A percentile compares a stretch with the other conserved stretches of the same genome.
Conservation (phyloP, 306 rosid species). For the Malus orientalis region DNA sequence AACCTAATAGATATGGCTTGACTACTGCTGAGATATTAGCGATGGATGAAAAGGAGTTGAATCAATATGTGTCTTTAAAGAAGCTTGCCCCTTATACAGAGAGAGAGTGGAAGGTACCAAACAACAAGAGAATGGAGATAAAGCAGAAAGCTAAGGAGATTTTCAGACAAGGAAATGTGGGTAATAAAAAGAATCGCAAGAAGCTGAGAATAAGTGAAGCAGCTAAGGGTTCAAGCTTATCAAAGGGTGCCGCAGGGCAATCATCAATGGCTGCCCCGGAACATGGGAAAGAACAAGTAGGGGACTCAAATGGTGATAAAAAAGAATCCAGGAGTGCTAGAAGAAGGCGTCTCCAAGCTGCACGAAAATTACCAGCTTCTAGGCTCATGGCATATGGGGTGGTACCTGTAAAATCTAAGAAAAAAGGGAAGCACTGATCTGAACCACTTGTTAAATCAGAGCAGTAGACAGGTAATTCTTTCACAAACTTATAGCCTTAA, state of each 20-base stretch:
- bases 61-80: conserved; percentile 69
- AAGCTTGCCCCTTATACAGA: conserved; percentile 79
- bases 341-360: conserved; percentile 38
- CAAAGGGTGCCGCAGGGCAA: background rate
- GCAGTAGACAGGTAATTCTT: conserved; percentile 30
- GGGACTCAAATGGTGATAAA: conserved; percentile 22
- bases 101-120: conserved; percentile 71
- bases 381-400: conserved; percentile 53
- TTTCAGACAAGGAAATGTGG: conserved; percentile 22
- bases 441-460: background rate
- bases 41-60: conserved; percentile 75
- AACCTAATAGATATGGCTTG: conserved; percentile 61
- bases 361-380: conserved; percentile 22
- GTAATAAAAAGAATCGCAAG: conserved; percentile 23
- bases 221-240: conserved; percentile 23
- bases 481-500: background rate
- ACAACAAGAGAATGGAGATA: conserved; percentile 43
- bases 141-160: conserved; percentile 59
- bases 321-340: conserved; percentile 53
- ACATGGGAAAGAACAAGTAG: conserved; percentile 23
- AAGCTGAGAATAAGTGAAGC: conserved; percentile 28
- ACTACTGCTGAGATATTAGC: conserved; percentile 40
- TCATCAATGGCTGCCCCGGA: conserved; percentile 15
- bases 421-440: conserved; percentile 34
- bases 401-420: conserved; percentile 41